Evolutionary conservation across 306 rosid genomes (phyloP).

Genomic region (Cicer bijugum): DNA sequence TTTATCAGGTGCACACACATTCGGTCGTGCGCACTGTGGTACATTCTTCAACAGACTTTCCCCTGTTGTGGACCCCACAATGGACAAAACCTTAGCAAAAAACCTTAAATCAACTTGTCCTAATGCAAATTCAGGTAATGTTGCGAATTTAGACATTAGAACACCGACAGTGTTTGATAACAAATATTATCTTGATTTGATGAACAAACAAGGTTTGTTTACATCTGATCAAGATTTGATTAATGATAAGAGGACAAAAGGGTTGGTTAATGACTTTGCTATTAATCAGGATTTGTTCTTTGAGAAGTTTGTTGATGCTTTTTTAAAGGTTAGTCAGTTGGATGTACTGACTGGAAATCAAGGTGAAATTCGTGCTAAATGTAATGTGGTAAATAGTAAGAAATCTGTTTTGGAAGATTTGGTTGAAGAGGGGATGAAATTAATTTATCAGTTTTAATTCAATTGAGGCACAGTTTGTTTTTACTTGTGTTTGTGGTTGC

Average conservation of each 20-base stretch:
- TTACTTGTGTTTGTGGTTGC: not conserved
- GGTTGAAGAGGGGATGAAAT: conserved; percentile 44
- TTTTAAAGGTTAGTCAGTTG: conserved; percentile 64
- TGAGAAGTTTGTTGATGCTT: conserved; percentile 53
- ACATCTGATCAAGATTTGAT: conserved; percentile 69
- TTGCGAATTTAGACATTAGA: conserved; percentile 54
- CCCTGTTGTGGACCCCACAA: conserved; percentile 49
- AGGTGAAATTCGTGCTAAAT: conserved; percentile 64
- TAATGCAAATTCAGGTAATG: not conserved
- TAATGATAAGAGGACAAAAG: conserved; percentile 45
- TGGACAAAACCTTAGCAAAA: conserved; percentile 60
- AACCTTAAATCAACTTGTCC: conserved; percentile 57
- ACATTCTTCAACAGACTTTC: conserved; percentile 57
- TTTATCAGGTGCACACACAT: conserved; percentile 71
- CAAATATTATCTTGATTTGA: conserved; percentile 59
- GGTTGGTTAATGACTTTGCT: conserved; percentile 56
- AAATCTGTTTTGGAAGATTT: conserved; percentile 15
- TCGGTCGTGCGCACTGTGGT: conserved; percentile 56
- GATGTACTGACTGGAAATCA: conserved; percentile 53
- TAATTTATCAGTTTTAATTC: conserved; percentile 1
- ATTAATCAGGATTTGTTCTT: conserved; percentile 54
- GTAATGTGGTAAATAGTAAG: conserved; percentile 52
- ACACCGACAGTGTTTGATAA: conserved; percentile 61
- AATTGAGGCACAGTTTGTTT: not conserved
- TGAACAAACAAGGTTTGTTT: conserved; percentile 66